phyloP scores from a whole-genome alignment of 371 early-diverging fungal species.

The Mortierella sp. region DNA sequence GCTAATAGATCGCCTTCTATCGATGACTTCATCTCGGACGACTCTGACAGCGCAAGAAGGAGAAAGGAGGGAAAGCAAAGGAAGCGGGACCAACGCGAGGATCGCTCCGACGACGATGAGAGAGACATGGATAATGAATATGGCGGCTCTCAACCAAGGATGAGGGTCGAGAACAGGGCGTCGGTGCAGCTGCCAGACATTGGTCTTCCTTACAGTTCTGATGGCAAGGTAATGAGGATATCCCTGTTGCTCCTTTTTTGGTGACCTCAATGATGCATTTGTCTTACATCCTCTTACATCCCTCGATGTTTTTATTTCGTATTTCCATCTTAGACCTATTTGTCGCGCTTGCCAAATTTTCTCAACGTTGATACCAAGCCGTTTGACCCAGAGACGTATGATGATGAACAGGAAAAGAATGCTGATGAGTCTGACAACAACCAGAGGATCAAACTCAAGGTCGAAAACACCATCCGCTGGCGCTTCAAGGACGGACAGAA shows the following conservation, averaged over 20 bases:
- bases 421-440: conserved; percentile 56
- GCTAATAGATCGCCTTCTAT: conserved; percentile 27
- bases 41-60: conserved; percentile 34
- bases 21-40: conserved; percentile 41
- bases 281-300: too few species aligned
- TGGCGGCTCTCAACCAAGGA: conserved; percentile 12
- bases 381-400: conserved; percentile 73
- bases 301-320: too few species aligned
- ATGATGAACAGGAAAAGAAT: conserved; percentile 59
- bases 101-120: conserved; percentile 42
- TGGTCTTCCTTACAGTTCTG: conserved; percentile 42
- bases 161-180: conserved; percentile 39
- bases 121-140: conserved; percentile 36
- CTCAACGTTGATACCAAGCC: conserved; percentile 75
- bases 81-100: conserved; percentile 25
- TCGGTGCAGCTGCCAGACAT: conserved; percentile 43
- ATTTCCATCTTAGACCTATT: conserved; percentile 59
- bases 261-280: too few species aligned
- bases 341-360: conserved; percentile 81
- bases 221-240: conserved; percentile 20
- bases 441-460: conserved; percentile 64
- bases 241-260: too few species aligned
- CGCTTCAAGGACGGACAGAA: conserved; percentile 61
- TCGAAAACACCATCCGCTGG: conserved; percentile 88
- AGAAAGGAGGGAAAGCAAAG: conserved; percentile 39